Base-by-base conservation (phyloP, 208 protist genomes). In the Wallacemonas sp. region DNA sequence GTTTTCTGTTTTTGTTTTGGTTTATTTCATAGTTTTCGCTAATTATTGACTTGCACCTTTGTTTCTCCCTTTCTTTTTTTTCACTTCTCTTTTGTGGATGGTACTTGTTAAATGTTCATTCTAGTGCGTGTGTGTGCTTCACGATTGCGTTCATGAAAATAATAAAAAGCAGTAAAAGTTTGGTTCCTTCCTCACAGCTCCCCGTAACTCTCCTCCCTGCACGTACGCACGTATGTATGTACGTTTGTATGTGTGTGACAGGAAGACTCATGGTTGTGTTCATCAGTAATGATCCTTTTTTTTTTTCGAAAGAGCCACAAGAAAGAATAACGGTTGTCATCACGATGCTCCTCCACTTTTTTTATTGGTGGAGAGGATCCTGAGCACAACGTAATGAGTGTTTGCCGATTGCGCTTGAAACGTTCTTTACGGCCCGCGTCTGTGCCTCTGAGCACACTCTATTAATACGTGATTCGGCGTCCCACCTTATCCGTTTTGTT, bases 171-270 rank as follows among this genome's bases (percentile, higher is more conserved):
- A n/a, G n/a, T n/a, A n/a, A n/a, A n/a, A n/a, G n/a, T n/a, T n/a
- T n/a, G n/a, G n/a, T n/a, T n/a, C n/a, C n/a, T n/a, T n/a, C n/a
- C n/a, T n/a, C n/a, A n/a, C n/a, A n/a, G n/a, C n/a, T n/a, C n/a
- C n/a, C n/a, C n/a, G n/a, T n/a, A n/a, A n/a, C n/a, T n/a, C n/a
- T n/a, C n/a, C n/a, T n/a, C n/a, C n/a, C 36, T 6, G 36, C 36
- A 17, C 14, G 36, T 41, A 41, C 36, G 36, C 14, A 29, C 30
- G 43, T 63, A 12, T 41, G 12, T 63, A 9, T n/a, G 9, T 54
- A 27, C 54, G 26, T 65, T 8, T 52, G 38, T 65, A 34, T 65
- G 32, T 65, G 32, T 65, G 48, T 54, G 48, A 54, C 30, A 29
- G 36, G 38, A 19, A 41, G 36, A 14, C 9, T 6, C 14, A 41